Evolutionary conservation across 2,329 filamentous ascomycete species (phyloP).

Genomic region (Fusarium sp.): DNA sequence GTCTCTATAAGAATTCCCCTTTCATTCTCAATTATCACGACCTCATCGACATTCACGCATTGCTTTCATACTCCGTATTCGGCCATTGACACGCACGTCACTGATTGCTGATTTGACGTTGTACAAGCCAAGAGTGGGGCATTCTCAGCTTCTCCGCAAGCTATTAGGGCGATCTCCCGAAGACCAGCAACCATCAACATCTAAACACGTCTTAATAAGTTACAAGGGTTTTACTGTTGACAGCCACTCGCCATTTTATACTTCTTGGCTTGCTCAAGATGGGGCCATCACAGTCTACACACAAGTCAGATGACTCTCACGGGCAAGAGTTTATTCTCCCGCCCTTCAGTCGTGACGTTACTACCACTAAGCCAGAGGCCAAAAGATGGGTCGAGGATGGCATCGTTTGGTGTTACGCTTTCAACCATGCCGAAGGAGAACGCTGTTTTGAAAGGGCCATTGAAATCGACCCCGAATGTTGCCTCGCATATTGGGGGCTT

Average conservation of each 20-base stretch:
- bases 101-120: conserved; percentile 34
- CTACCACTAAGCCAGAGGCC: conserved; percentile 59
- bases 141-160: conserved; percentile 29
- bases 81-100: conserved; percentile 26
- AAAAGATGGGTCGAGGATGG: conserved; percentile 75
- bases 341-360: conserved; percentile 56
- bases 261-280: conserved; percentile 4
- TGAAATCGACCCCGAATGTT: conserved; percentile 60
- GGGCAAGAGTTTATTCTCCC: conserved; percentile 36
- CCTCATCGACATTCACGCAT: background rate
- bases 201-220: background rate
- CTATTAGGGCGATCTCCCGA: conserved; percentile 26
- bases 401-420: conserved; percentile 74
- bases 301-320: conserved; percentile 3
- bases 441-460: conserved; percentile 69
- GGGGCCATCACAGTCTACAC: conserved; percentile 16
- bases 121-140: conserved; percentile 30
- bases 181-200: background rate
- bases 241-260: background rate
- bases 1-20: background rate
- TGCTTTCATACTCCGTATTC: conserved; percentile 4
- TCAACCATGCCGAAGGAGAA: conserved; percentile 75
- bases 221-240: background rate
- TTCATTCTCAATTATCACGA: background rate
- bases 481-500: conserved; percentile 73